Evolutionary conservation across 768 basidiomycete genomes (phyloP).

Genomic region (Hemileccinum impolitum): DNA sequence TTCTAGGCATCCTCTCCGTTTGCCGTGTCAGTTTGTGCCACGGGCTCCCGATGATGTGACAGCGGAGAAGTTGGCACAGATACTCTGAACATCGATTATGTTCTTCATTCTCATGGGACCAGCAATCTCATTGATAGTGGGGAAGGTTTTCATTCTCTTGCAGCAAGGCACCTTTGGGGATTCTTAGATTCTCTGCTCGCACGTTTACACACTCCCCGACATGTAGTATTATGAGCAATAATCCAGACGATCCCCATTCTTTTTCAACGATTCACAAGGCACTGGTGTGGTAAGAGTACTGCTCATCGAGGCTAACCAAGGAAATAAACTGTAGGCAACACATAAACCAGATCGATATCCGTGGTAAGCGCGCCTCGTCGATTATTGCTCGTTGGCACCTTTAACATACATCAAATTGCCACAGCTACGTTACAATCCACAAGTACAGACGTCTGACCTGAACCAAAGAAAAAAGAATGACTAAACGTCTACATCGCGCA

Average conservation of each 20-base stretch:
- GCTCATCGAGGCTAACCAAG: not conserved
- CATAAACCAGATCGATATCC: no score
- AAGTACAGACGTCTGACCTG: not conserved
- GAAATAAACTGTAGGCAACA: no score
- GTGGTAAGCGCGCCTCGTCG: no score
- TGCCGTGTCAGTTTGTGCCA: slow-evolving; percentile 25
- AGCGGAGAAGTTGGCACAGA: slow-evolving; percentile 14
- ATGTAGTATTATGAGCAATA: no score
- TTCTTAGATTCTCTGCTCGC: not conserved
- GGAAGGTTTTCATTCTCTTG: no score
- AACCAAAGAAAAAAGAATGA: not conserved
- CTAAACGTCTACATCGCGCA: not conserved
- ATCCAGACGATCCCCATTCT: no score
- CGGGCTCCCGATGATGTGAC: slow-evolving; percentile 18
- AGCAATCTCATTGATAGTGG: no score
- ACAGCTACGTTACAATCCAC: not conserved
- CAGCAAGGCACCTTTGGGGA: not conserved
- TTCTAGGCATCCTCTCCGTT: slow-evolving; percentile 22
- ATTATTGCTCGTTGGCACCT: no score
- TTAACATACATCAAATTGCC: no score
- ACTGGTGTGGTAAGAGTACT: not conserved
- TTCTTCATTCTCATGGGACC: no score
- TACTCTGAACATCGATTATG: slow-evolving; percentile 11
- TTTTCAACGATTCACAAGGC: no score
- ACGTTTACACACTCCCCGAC: no score